Percentiles rank a stretch among this genome's conserved stretches.
Conservation (phyloP, 345 rosid species). For the Sapria himalayana region DNA sequence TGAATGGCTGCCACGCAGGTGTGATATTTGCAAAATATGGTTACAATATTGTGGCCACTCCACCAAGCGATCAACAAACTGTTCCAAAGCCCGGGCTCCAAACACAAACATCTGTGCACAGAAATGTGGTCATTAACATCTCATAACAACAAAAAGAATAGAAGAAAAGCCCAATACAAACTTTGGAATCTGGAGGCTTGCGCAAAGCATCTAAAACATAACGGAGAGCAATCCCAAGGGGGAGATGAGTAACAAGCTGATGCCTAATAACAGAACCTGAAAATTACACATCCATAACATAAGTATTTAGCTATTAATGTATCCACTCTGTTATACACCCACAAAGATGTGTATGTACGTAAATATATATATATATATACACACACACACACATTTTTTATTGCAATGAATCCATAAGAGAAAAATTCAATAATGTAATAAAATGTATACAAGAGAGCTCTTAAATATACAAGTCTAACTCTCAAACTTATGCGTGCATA, state of each 20-base stretch:
- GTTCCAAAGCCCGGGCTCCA: constrained; percentile 90
- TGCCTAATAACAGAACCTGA: constrained; percentile 91
- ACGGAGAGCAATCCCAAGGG: constrained; percentile 89
- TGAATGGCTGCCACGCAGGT: constrained; percentile 58
- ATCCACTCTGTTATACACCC: no score
- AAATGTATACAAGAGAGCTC: no score
- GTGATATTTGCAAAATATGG: constrained; percentile 93
- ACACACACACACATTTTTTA: no score
- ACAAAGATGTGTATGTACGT: no score
- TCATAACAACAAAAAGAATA: constrained; percentile 2
- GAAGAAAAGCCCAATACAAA: constrained; percentile 13
- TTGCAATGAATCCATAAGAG: no score
- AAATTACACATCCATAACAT: constrained; percentile 7
- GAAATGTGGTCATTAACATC: constrained; percentile 3
- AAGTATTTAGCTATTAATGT: no score
- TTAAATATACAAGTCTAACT: no score
- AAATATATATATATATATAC: no score
- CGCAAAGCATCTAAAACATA: constrained; percentile 85
- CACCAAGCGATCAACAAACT: constrained; percentile 80
- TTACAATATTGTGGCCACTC: constrained; percentile 99
- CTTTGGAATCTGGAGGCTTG: constrained; percentile 97
- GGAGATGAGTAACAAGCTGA: constrained; percentile 80
- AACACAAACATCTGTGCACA: constrained; percentile 76
- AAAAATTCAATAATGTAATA: no score
- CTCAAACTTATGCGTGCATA: no score